A percentile compares a stretch with the other conserved stretches of the same genome.
phyloP scores from a whole-genome alignment of 1,284 basidiomycete genomes.

The Schizopora paradoxa region DNA sequence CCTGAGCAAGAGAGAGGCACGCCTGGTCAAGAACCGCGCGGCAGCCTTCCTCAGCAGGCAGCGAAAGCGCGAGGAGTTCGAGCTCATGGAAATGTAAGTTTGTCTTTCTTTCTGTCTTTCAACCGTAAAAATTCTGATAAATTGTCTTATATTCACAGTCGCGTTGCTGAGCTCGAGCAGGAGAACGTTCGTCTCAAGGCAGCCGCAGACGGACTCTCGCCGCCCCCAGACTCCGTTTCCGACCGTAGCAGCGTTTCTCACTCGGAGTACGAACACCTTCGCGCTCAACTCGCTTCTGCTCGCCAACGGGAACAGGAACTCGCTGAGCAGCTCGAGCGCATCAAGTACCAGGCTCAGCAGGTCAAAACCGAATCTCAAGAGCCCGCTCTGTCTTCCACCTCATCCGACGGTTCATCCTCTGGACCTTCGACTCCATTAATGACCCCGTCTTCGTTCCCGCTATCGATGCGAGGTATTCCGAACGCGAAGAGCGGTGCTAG shows the following conservation, averaged over 20 bases:
- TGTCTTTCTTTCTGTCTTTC: constrained; percentile 22
- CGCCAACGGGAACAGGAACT: constrained; percentile 63
- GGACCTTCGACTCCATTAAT: constrained; percentile 35
- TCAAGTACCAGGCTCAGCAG: constrained; percentile 36
- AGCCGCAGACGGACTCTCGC: constrained; percentile 34
- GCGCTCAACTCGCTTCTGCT: constrained; percentile 55
- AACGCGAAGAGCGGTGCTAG: constrained; percentile 49
- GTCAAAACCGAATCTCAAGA: constrained; percentile 5
- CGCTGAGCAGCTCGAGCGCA: constrained; percentile 51
- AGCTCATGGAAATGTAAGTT: constrained; percentile 79
- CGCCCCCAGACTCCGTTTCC: constrained; percentile 1
- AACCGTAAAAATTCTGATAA: constrained; percentile 5
- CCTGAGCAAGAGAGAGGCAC: constrained; percentile 83
- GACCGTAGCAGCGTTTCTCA: too few relatives aligned
- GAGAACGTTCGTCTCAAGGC: constrained; percentile 67
- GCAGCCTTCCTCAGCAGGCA: constrained; percentile 87
- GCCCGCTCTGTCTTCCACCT: constrained; percentile 29
- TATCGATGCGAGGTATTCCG: constrained; percentile 8
- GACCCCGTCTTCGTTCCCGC: constrained; percentile 6
- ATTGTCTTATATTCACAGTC: constrained; percentile 23
- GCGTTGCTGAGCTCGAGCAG: constrained; percentile 64
- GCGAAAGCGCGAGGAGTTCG: constrained; percentile 88
- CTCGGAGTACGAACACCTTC: constrained; percentile 63
- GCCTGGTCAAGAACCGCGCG: constrained; percentile 87
- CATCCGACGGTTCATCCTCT: constrained; percentile 36